Conservation (phyloP, 805 yeast genomes). For the Kuraishia floccosa region DNA sequence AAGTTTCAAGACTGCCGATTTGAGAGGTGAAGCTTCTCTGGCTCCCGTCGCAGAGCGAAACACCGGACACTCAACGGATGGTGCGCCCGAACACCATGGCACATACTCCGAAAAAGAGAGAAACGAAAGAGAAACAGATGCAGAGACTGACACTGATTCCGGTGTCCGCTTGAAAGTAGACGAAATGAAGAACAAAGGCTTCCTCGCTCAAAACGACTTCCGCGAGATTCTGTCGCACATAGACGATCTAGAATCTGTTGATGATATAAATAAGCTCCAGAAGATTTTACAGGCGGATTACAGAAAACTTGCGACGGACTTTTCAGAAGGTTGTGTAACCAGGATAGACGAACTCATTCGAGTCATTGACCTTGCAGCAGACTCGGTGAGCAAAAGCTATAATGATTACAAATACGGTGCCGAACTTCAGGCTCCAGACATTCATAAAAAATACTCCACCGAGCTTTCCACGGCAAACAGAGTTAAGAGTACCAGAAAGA, state of each 20-base stretch:
- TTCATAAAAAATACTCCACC: constrained; percentile 6
- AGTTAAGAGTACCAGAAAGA: neutral
- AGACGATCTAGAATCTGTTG: neutral
- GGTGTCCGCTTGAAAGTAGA: too few relatives aligned
- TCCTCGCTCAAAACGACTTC: too few relatives aligned
- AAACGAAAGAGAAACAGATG: too few relatives aligned
- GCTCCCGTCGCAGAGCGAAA: too few relatives aligned
- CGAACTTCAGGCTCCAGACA: constrained; percentile 7
- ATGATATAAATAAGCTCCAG: constrained; percentile 6
- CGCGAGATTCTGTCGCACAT: neutral
- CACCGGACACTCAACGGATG: too few relatives aligned
- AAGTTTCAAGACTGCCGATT: too few relatives aligned
- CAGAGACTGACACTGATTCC: too few relatives aligned
- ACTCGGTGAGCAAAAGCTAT: constrained; percentile 10
- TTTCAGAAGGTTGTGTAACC: constrained; percentile 15
- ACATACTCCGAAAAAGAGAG: too few relatives aligned
- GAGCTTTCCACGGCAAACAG: constrained; percentile 3
- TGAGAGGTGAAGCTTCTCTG: too few relatives aligned
- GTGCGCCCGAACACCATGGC: too few relatives aligned
- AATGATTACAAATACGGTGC: constrained; percentile 8
- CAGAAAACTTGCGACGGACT: constrained; percentile 15
- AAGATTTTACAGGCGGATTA: constrained; percentile 18
- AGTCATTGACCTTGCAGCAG: constrained; percentile 18
- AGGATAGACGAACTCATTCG: constrained; percentile 19
- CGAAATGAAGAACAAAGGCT: too few relatives aligned